A percentile compares a stretch with the other conserved stretches of the same genome.
phyloP scores from a whole-genome alignment of 768 basidiomycete genomes.

The Phanerodontia chrysosporium region DNA sequence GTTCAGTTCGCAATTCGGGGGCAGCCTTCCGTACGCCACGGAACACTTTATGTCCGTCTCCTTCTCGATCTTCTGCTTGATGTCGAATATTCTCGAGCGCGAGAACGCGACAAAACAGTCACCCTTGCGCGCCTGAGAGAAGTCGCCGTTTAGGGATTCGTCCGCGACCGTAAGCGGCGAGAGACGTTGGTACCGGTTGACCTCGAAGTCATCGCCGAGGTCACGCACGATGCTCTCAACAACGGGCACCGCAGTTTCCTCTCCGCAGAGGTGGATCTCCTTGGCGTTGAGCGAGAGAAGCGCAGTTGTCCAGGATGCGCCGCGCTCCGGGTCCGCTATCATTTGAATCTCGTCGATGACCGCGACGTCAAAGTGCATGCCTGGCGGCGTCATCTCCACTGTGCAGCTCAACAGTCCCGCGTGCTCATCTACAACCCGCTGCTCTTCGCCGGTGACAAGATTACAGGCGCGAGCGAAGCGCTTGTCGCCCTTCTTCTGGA shows the following conservation, averaged over 20 bases:
- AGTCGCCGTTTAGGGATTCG: conserved; percentile 56
- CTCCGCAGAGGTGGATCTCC: conserved; percentile 93
- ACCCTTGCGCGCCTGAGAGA: conserved; percentile 62
- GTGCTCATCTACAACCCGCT: conserved; percentile 55
- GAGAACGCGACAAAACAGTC: conserved; percentile 92
- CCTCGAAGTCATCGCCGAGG: conserved; percentile 76
- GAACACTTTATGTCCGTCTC: conserved; percentile 77
- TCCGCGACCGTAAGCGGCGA: conserved; percentile 76
- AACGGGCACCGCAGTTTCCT: conserved; percentile 87
- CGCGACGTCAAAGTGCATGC: conserved; percentile 59
- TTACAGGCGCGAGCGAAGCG: conserved; percentile 66
- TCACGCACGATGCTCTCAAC: conserved; percentile 61
- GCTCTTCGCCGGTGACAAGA: conserved; percentile 89
- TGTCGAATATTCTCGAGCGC: conserved; percentile 64
- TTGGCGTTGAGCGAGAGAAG: conserved; percentile 70
- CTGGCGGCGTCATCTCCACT: conserved; percentile 79
- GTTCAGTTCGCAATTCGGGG: conserved; percentile 87
- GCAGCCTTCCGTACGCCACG: conserved; percentile 88
- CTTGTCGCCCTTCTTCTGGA: conserved; percentile 35
- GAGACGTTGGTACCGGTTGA: conserved; percentile 84
- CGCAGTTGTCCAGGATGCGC: conserved; percentile 78
- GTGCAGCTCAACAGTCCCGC: conserved; percentile 76
- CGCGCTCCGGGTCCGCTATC: conserved; percentile 76
- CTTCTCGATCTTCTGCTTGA: conserved; percentile 71
- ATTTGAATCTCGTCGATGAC: conserved; percentile 98